Evolutionary conservation across 306 rosid species (phyloP), one percentile per base, ranked within the genome.

Genomic region (Cucumis cinereus): DNA sequence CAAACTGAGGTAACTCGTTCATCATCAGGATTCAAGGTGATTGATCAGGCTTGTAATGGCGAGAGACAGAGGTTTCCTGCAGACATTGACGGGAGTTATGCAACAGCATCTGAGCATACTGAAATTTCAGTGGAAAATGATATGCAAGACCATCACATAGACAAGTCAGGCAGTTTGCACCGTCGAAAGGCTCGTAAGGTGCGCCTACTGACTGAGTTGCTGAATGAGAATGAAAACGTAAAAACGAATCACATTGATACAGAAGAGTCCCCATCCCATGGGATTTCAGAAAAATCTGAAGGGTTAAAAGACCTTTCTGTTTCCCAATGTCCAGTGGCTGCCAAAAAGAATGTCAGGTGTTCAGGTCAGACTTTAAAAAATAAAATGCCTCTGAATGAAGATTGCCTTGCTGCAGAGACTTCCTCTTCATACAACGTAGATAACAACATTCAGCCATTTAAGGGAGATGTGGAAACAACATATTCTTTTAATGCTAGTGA

Each of bases 121-220:
- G 85, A 86, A 72, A 86, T 60, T 61, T 58, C 80, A 71, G 83
- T 28, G 66, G 91, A 83, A 36, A 74, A 82, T 80, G 86, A 80
- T 81, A 80, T n/a, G 69, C 82, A 77, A 50, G 97, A 86, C 81
- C 83, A 81, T 80, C 83, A 82, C 80, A 69, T 53, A 50, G 88
- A 87, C 59, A 86, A 83, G 78, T 82, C 73, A 62, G 26, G 79
- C 38, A 62, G 79, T 24, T 76, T 83, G 53, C 89, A 84, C 69
- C 96, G 93, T 64, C 83, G 88, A 86, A 92, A 83, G 81, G 83
- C 84, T 59, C 90, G 87, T 76, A 95, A 89, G 90, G 86, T 88
- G 79, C 99, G 99, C 64, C 81, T 90, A 77, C 85, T 95, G 91
- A 78, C 92, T 81, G 99, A 95, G 74, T 84, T 95, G 79, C 81